Conservation (phyloP, 139 green algal genomes). For the Asterochloris sp. region DNA sequence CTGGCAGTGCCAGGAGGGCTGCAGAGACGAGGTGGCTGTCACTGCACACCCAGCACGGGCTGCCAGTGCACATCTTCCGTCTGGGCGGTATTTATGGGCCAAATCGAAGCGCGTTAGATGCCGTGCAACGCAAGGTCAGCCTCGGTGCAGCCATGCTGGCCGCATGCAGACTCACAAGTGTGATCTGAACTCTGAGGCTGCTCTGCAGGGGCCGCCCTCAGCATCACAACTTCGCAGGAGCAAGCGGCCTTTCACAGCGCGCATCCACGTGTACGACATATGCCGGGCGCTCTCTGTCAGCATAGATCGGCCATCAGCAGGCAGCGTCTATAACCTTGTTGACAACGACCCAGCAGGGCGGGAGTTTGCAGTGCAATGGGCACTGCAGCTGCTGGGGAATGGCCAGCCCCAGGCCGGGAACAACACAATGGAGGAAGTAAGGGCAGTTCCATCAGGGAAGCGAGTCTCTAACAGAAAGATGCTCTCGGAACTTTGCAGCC, state of each 20-base stretch:
- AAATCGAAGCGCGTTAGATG: conserved; percentile 51
- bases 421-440: too few relatives aligned
- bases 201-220: neutral
- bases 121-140: conserved; percentile 10
- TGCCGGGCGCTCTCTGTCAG: conserved; percentile 58
- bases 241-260: conserved; percentile 47
- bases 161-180: neutral
- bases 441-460: conserved; percentile 53
- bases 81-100: conserved; percentile 77
- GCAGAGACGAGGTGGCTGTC: conserved; percentile 57
- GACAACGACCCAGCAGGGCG: conserved; percentile 65
- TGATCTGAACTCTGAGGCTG: neutral
- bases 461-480: conserved; percentile 62
- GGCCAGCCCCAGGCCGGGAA: too few relatives aligned
- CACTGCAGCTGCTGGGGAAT: conserved; percentile 30
- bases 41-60: conserved; percentile 27
- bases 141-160: neutral
- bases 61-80: conserved; percentile 66
- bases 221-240: conserved; percentile 34
- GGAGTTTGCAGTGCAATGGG: conserved; percentile 46
- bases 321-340: conserved; percentile 69
- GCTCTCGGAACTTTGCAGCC: conserved; percentile 48
- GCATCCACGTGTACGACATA: conserved; percentile 77
- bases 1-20: conserved; percentile 31
- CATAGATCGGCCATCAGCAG: conserved; percentile 38